These are phyloP conservation scores for Aspergillus affinis DNA, from an alignment of 495 filamentous ascomycete genomes.

Conservation along the genomic window DNA sequence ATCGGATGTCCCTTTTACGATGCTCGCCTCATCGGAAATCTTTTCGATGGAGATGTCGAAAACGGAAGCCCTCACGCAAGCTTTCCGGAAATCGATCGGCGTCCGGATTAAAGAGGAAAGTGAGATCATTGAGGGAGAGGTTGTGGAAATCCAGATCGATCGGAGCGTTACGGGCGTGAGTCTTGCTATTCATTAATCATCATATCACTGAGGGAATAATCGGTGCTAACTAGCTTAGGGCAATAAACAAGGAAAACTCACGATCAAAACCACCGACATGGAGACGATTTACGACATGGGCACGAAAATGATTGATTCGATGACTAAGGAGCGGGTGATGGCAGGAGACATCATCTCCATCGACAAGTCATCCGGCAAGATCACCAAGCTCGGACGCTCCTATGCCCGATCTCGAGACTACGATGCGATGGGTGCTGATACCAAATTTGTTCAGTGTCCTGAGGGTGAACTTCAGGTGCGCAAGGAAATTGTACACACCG, in stretches of 20 bases:
- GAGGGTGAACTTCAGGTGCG: constrained; percentile 97
- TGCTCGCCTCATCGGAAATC: constrained; percentile 91
- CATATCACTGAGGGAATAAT: constrained; percentile 1
- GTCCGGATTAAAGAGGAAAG: constrained; percentile 97
- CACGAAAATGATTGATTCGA: constrained; percentile 98
- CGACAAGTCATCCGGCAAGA: constrained; percentile 96
- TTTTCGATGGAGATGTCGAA: constrained; percentile 99
- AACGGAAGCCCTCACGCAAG: constrained; percentile 95
- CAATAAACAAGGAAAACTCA: constrained; percentile 97
- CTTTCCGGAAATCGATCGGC: constrained; percentile 95
- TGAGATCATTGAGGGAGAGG: constrained; percentile 98
- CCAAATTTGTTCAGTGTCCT: constrained; percentile 97
- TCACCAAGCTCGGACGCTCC: constrained; percentile 91
- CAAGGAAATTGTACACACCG: constrained; percentile 95
- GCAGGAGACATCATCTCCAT: constrained; percentile 97
- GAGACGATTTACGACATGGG: constrained; percentile 99
- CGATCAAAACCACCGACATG: constrained; percentile 99
- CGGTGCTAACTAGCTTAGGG: constrained; percentile 45
- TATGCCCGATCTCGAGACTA: constrained; percentile 95
- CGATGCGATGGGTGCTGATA: constrained; percentile 98
- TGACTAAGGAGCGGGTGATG: constrained; percentile 98
- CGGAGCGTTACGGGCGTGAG: constrained; percentile 87
- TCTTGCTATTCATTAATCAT: background rate
- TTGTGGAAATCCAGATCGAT: constrained; percentile 99
- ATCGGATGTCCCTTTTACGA: constrained; percentile 91